These are phyloP conservation scores for Dactylonectria macrodidyma DNA, from an alignment of 2,329 filamentous ascomycete genomes.

Conservation along the genomic window DNA sequence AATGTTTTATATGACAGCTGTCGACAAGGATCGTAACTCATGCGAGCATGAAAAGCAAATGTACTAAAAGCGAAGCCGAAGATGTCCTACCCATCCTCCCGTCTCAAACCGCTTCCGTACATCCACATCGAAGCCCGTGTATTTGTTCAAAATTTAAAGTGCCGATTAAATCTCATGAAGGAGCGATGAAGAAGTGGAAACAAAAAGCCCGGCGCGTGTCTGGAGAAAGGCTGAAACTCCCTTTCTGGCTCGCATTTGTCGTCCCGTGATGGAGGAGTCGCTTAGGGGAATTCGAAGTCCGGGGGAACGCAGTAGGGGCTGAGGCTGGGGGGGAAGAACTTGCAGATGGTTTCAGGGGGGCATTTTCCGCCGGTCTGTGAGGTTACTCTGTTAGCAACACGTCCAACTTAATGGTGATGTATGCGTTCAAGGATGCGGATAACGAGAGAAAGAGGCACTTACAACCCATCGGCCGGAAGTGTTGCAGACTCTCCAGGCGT, in stretches of 20 bases:
- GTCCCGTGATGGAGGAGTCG: neutral
- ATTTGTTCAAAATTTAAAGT: conserved; percentile 4
- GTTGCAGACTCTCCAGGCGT: conserved; percentile 55
- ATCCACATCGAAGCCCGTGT: neutral
- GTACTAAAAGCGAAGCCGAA: conserved; percentile 7
- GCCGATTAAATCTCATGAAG: conserved; percentile 20
- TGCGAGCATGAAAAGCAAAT: conserved; percentile 47
- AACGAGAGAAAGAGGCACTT: conserved; percentile 38
- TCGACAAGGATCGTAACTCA: conserved; percentile 47
- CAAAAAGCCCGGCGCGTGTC: neutral
- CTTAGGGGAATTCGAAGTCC: conserved; percentile 48
- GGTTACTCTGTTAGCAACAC: neutral
- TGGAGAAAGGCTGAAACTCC: conserved; percentile 11
- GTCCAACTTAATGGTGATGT: neutral
- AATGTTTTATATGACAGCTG: conserved; percentile 28
- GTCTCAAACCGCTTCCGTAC: conserved; percentile 3
- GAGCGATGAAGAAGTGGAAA: conserved; percentile 26
- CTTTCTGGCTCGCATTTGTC: conserved; percentile 1
- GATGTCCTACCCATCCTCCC: neutral
- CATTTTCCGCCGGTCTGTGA: conserved; percentile 52
- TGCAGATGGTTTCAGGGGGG: conserved; percentile 54
- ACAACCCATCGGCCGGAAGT: conserved; percentile 51
- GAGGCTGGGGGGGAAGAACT: conserved; percentile 52
- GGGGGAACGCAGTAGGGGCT: conserved; percentile 58
- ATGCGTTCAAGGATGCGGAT: neutral